These are phyloP conservation scores for Penicillium bovifimosum DNA, from an alignment of 495 filamentous ascomycete species.

Conservation along the genomic window DNA sequence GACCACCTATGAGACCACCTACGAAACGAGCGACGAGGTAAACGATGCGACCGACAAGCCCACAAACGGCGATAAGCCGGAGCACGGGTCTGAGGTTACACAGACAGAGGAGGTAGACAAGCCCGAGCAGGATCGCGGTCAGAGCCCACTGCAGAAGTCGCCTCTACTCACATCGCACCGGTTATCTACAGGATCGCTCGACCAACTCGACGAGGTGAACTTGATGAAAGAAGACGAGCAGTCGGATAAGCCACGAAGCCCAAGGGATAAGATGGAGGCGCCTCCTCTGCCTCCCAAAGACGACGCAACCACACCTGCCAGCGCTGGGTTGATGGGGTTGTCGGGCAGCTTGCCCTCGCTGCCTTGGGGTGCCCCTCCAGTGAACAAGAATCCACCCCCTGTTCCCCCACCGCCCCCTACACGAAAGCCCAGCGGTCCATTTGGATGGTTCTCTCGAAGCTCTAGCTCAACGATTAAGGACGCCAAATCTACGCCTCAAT, in stretches of 20 bases:
- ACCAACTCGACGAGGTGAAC: conserved; percentile 59
- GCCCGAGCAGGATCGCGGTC: conserved; percentile 31
- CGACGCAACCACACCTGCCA: conserved; percentile 34
- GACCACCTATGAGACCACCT: background rate
- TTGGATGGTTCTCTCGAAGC: conserved; percentile 79
- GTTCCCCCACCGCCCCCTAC: conserved; percentile 41
- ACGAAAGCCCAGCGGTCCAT: conserved; percentile 73
- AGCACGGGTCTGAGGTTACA: conserved; percentile 14
- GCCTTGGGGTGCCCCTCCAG: conserved; percentile 43
- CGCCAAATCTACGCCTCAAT: conserved; percentile 44
- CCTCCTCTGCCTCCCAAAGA: conserved; percentile 49
- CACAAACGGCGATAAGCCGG: conserved; percentile 17
- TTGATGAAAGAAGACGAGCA: conserved; percentile 49
- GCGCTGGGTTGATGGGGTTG: conserved; percentile 43
- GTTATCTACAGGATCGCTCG: conserved; percentile 52
- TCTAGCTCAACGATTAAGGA: conserved; percentile 55
- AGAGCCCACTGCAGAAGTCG: conserved; percentile 41
- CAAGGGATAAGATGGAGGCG: conserved; percentile 31
- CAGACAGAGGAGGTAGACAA: conserved; percentile 13
- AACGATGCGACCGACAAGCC: conserved; percentile 7
- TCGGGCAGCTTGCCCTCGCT: conserved; percentile 48
- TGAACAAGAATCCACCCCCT: conserved; percentile 37
- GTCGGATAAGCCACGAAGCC: conserved; percentile 16
- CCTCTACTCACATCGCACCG: conserved; percentile 56
- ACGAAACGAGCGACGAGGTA: conserved; percentile 8